These are phyloP conservation scores for Endothia cerciana DNA, from an alignment of 2,329 filamentous ascomycete species.

Conservation along the genomic window DNA sequence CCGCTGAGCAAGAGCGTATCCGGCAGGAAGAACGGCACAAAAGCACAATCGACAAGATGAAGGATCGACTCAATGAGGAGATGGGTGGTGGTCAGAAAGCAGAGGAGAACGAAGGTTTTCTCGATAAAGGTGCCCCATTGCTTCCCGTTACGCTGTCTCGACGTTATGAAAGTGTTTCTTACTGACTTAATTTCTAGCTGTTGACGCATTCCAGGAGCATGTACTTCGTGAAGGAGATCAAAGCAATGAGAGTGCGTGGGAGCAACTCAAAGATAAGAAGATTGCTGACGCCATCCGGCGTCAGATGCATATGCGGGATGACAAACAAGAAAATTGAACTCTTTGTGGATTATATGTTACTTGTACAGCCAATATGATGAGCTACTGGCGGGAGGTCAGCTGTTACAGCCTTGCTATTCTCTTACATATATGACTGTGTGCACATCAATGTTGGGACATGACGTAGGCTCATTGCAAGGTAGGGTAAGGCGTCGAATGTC, in stretches of 20 bases:
- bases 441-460: too few relatives aligned
- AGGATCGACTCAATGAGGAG: slow-evolving; percentile 69
- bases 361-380: not conserved
- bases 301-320: slow-evolving; percentile 46
- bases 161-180: not conserved
- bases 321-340: slow-evolving; percentile 5
- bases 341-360: too few relatives aligned
- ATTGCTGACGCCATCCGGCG: slow-evolving; percentile 73
- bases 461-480: too few relatives aligned
- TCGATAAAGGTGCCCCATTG: slow-evolving; percentile 70
- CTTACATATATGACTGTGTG: not conserved
- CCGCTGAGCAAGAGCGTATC: slow-evolving; percentile 24
- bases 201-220: slow-evolving; percentile 79
- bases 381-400: not conserved
- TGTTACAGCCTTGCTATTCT: not conserved
- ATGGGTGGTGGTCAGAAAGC: slow-evolving; percentile 74
- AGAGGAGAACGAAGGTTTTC: slow-evolving; percentile 79
- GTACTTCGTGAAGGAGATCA: slow-evolving; percentile 73
- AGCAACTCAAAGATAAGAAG: slow-evolving; percentile 83
- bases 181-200: slow-evolving; percentile 50
- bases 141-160: not conserved
- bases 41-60: slow-evolving; percentile 16
- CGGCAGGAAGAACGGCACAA: slow-evolving; percentile 26
- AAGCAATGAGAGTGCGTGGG: slow-evolving; percentile 70
- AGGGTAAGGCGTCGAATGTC: too few relatives aligned